Percentiles rank a stretch among this genome's conserved stretches.
phyloP scores from a whole-genome alignment of 495 filamentous ascomycete genomes.

The Penicillium taxi region DNA sequence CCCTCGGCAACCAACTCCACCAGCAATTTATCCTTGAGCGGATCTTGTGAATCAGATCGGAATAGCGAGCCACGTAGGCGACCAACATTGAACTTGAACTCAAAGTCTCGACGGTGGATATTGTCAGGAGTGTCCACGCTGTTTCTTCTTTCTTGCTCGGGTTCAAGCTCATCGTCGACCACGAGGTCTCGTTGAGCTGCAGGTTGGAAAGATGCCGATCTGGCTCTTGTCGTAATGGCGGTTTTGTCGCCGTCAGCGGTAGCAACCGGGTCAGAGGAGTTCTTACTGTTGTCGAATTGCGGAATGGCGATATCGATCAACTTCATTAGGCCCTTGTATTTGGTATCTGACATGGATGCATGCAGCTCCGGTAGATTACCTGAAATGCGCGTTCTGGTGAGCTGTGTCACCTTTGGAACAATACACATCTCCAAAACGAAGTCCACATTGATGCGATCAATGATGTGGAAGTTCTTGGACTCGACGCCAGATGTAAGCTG shows the following conservation, averaged over 20 bases:
- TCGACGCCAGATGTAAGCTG: slow-evolving; percentile 67
- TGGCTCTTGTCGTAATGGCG: slow-evolving; percentile 31
- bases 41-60: slow-evolving; percentile 72
- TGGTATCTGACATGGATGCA: slow-evolving; percentile 83
- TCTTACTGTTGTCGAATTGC: slow-evolving; percentile 54
- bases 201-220: slow-evolving; percentile 57
- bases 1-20: slow-evolving; percentile 87
- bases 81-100: slow-evolving; percentile 93
- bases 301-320: slow-evolving; percentile 93
- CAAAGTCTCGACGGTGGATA: slow-evolving; percentile 79
- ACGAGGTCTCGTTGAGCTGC: slow-evolving; percentile 62
- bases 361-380: slow-evolving; percentile 89
- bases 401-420: slow-evolving; percentile 82
- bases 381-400: slow-evolving; percentile 86
- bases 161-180: slow-evolving; percentile 65
- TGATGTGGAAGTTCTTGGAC: slow-evolving; percentile 71
- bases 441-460: slow-evolving; percentile 94
- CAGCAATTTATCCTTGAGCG: slow-evolving; percentile 68
- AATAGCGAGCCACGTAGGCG: slow-evolving; percentile 86
- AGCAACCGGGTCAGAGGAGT: slow-evolving; percentile 17
- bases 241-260: slow-evolving; percentile 23
- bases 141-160: slow-evolving; percentile 52
- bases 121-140: slow-evolving; percentile 49
- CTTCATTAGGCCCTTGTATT: slow-evolving; percentile 95
- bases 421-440: slow-evolving; percentile 90